Conservation (phyloP, 495 filamentous ascomycete genomes). For the Thermothielavioides terrestris region DNA sequence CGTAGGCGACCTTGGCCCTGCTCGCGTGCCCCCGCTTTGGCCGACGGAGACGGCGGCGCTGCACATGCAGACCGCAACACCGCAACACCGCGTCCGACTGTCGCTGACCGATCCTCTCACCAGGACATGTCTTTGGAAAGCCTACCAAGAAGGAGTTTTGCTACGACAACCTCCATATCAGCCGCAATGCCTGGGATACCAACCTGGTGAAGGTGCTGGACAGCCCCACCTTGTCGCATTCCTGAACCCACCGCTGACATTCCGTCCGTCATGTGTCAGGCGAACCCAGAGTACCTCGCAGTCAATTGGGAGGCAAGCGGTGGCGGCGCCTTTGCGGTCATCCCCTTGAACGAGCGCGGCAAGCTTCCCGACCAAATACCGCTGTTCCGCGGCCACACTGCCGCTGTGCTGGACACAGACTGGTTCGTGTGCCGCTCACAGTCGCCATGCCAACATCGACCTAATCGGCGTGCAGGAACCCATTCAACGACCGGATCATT, state of each 20-base stretch:
- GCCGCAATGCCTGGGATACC: constrained; percentile 97
- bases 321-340: constrained; percentile 94
- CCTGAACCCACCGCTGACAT: constrained; percentile 19
- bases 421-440: too few species aligned
- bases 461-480: constrained; percentile 54
- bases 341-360: constrained; percentile 81
- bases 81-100: constrained; percentile 16
- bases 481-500: constrained; percentile 88
- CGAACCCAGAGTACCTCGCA: constrained; percentile 88
- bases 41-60: constrained; percentile 10
- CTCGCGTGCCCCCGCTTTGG: constrained; percentile 6
- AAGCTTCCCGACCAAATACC: constrained; percentile 88
- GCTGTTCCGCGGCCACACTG: constrained; percentile 91
- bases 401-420: constrained; percentile 92
- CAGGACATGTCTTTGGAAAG: constrained; percentile 97
- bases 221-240: neutral
- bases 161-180: constrained; percentile 93
- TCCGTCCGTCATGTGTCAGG: constrained; percentile 44
- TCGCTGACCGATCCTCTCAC: constrained; percentile 9
- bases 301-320: constrained; percentile 99
- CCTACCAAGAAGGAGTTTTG: constrained; percentile 83
- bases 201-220: constrained; percentile 79
- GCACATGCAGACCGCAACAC: too few species aligned
- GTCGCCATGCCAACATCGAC: too few species aligned
- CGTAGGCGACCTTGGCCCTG: constrained; percentile 50